These are phyloP conservation scores for Lepiota venenata DNA, from an alignment of 768 basidiomycete genomes.

Conservation along the genomic window DNA sequence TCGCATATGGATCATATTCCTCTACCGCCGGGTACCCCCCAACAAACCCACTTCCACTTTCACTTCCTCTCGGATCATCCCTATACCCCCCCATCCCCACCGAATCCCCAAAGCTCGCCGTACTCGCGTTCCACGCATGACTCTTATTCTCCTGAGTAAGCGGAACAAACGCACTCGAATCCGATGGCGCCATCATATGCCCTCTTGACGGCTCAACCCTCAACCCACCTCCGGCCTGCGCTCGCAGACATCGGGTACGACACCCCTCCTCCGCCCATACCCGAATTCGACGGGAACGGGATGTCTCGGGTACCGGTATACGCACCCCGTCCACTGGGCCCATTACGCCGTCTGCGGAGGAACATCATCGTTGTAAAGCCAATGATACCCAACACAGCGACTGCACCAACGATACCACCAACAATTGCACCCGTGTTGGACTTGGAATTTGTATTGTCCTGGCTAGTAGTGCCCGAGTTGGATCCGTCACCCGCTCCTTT, in stretches of 20 bases:
- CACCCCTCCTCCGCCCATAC: constrained; percentile 22
- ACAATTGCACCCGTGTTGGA: constrained; percentile 43
- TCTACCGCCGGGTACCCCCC: constrained; percentile 2
- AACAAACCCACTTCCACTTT: background rate
- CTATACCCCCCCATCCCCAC: constrained; percentile 20
- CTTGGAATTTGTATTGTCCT: constrained; percentile 13
- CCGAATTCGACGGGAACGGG: constrained; percentile 22
- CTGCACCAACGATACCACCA: constrained; percentile 48
- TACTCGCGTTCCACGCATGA: constrained; percentile 58
- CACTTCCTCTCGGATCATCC: constrained; percentile 20
- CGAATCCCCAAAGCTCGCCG: constrained; percentile 35
- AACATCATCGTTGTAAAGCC: constrained; percentile 20
- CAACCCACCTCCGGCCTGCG: constrained; percentile 22
- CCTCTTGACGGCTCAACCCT: background rate
- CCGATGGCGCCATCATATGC: constrained; percentile 28
- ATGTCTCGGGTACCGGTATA: background rate
- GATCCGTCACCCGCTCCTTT: constrained; percentile 28
- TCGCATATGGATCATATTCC: constrained; percentile 33
- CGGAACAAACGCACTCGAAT: constrained; percentile 72
- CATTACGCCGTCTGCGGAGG: constrained; percentile 11
- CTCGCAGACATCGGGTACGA: constrained; percentile 24
- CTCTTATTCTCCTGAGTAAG: constrained; percentile 59
- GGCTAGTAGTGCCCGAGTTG: constrained; percentile 11
- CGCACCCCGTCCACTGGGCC: constrained; percentile 1
- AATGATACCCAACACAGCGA: constrained; percentile 47